Evolutionary conservation across 495 filamentous ascomycete species (phyloP).

Genomic region (Sporormia fimetaria): DNA sequence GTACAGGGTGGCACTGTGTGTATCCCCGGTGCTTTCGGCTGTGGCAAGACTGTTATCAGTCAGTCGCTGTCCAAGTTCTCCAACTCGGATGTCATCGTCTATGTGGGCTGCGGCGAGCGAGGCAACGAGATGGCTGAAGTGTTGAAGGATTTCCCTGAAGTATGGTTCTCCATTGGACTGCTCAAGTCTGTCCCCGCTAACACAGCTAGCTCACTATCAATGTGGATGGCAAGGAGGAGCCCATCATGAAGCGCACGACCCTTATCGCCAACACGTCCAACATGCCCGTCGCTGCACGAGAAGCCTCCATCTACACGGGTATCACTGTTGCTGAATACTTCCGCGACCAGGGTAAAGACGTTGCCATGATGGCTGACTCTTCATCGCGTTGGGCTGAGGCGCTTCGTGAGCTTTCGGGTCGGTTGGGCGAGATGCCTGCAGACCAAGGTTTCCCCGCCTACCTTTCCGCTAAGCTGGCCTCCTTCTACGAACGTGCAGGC

Average conservation of each 20-base stretch:
- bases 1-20: conserved; percentile 96
- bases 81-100: conserved; percentile 97
- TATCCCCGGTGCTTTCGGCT: conserved; percentile 97
- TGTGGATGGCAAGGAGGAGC: conserved; percentile 82
- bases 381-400: conserved; percentile 98
- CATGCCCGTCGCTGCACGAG: conserved; percentile 97
- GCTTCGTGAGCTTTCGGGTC: conserved; percentile 96
- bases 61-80: conserved; percentile 99
- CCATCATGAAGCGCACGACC: conserved; percentile 99
- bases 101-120: conserved; percentile 95
- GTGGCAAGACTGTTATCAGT: conserved; percentile 98
- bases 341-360: conserved; percentile 94
- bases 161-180: conserved; percentile 24
- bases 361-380: conserved; percentile 99
- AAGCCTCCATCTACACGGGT: conserved; percentile 98
- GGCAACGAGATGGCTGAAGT: conserved; percentile 99
- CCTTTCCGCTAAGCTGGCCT: conserved; percentile 88
- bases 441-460: conserved; percentile 99
- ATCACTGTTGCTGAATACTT: conserved; percentile 98
- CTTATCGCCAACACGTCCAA: conserved; percentile 99
- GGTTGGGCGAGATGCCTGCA: conserved; percentile 98
- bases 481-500: conserved; percentile 97
- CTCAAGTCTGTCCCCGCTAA: conserved; percentile 2
- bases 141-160: conserved; percentile 96
- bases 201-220: conserved; percentile 64